These are phyloP conservation scores for Geranium brycei DNA, from an alignment of 345 rosid species.

Conservation along the genomic window DNA sequence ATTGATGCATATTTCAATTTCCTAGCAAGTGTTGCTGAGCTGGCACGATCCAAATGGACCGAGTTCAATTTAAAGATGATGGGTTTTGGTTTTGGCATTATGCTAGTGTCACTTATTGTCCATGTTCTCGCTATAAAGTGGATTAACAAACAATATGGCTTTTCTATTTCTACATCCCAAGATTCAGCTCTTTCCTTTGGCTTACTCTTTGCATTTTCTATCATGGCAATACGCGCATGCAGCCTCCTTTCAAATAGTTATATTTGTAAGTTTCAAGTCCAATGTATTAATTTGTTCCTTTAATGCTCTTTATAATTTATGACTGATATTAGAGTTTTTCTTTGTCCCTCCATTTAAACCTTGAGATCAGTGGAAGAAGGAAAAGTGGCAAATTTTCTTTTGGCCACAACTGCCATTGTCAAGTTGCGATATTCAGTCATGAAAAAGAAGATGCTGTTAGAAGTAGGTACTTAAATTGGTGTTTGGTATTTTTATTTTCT, in stretches of 20 bases:
- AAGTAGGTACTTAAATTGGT: slow-evolving; percentile 33
- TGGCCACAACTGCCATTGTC: slow-evolving; percentile 69
- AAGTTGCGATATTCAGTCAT: slow-evolving; percentile 50
- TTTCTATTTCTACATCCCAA: slow-evolving; percentile 17
- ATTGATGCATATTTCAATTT: slow-evolving; percentile 44
- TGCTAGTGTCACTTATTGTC: slow-evolving; percentile 45
- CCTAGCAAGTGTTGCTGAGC: slow-evolving; percentile 58
- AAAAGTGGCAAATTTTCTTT: slow-evolving; percentile 77
- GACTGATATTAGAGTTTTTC: slow-evolving; percentile 2
- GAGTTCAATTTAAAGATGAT: slow-evolving; percentile 75
- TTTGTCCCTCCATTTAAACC: slow-evolving; percentile 7
- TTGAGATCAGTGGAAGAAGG: slow-evolving; percentile 81
- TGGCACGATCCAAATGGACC: slow-evolving; percentile 93
- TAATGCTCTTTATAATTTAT: neutral
- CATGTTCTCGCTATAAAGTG: slow-evolving; percentile 30
- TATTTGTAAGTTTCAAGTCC: slow-evolving; percentile 49
- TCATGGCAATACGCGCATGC: slow-evolving; percentile 57
- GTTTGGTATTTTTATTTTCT: neutral
- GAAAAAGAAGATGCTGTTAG: slow-evolving; percentile 37
- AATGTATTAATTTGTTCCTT: slow-evolving; percentile 2
- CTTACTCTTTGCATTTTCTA: slow-evolving; percentile 27
- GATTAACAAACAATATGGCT: slow-evolving; percentile 18
- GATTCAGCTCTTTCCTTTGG: slow-evolving; percentile 32
- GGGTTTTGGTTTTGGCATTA: slow-evolving; percentile 55
- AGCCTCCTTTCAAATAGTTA: slow-evolving; percentile 92